A percentile compares a stretch with the other conserved stretches of the same genome.
phyloP scores from a whole-genome alignment of 208 protist genomes.

The Leishmania lainsoni region DNA sequence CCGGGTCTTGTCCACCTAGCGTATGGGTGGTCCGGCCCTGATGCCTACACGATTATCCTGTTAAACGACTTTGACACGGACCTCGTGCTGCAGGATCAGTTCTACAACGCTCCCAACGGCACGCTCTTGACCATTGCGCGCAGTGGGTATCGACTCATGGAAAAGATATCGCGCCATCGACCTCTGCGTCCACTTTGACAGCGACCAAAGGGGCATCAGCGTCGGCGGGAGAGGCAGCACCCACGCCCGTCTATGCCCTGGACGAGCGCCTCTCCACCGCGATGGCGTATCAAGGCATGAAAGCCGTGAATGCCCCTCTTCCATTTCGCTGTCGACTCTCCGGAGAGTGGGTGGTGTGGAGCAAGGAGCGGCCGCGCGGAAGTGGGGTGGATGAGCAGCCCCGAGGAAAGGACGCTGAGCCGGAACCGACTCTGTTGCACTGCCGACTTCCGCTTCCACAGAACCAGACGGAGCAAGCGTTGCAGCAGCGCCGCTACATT shows the following conservation, averaged over 20 bases:
- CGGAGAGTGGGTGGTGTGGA: slow-evolving; percentile 82
- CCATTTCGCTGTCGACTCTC: slow-evolving; percentile 57
- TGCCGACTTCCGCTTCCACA: slow-evolving; percentile 78
- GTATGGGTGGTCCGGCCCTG: slow-evolving; percentile 37
- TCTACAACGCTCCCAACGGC: slow-evolving; percentile 51
- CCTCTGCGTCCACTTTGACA: not conserved
- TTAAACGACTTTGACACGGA: slow-evolving; percentile 41
- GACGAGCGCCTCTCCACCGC: slow-evolving; percentile 11
- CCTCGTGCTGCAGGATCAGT: slow-evolving; percentile 31
- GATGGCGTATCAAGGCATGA: slow-evolving; percentile 3
- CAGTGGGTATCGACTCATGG: slow-evolving; percentile 32
- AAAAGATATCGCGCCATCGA: not conserved
- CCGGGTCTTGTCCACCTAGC: not conserved
- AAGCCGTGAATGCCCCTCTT: slow-evolving; percentile 11
- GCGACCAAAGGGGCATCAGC: not conserved
- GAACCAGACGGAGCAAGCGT: slow-evolving; percentile 20
- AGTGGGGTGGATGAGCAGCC: not conserved
- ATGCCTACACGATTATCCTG: slow-evolving; percentile 51
- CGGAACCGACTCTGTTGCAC: slow-evolving; percentile 55
- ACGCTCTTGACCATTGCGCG: slow-evolving; percentile 29
- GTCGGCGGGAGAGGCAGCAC: not conserved
- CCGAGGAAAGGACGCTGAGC: not conserved
- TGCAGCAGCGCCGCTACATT: slow-evolving; percentile 40
- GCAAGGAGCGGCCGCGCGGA: slow-evolving; percentile 15
- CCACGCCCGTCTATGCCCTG: slow-evolving; percentile 10